Percentiles rank a stretch among this genome's conserved stretches.
Conservation (phyloP, 1,284 basidiomycete species). For the Neolentinus lepideus region DNA sequence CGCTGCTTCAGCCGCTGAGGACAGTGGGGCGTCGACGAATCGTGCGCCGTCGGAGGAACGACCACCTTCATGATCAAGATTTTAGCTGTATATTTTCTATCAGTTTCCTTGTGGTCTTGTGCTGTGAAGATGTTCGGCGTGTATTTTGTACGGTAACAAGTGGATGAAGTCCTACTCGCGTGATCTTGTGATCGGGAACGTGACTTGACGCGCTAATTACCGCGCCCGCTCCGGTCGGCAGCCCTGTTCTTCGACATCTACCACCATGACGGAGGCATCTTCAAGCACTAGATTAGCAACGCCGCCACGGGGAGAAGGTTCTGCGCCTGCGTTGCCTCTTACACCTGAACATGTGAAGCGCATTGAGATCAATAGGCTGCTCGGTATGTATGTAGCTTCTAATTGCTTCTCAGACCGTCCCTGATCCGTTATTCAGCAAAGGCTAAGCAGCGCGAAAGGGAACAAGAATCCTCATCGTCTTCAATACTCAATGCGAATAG, state of each 20-base stretch:
- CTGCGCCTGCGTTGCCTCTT: slow-evolving; percentile 10
- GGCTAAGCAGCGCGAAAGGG: slow-evolving; percentile 49
- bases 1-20: slow-evolving; percentile 1
- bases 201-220: neutral
- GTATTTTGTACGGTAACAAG: no score
- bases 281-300: slow-evolving; percentile 8
- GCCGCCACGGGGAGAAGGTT: slow-evolving; percentile 8
- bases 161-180: no score
- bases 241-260: neutral
- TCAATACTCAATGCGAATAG: slow-evolving; percentile 45
- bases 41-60: neutral
- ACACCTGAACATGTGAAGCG: slow-evolving; percentile 39
- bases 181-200: neutral
- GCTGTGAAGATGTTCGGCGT: neutral
- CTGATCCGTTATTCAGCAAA: slow-evolving; percentile 33
- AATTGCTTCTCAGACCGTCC: neutral
- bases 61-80: neutral
- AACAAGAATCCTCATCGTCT: slow-evolving; percentile 39
- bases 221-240: neutral
- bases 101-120: neutral
- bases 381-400: slow-evolving; percentile 29
- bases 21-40: slow-evolving; percentile 7
- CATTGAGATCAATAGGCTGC: slow-evolving; percentile 48
- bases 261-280: neutral
- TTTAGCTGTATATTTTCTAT: no score